phyloP scores from a whole-genome alignment of 2,329 filamentous ascomycete genomes.

The Ophiocordyceps camponoti-leonardi region DNA sequence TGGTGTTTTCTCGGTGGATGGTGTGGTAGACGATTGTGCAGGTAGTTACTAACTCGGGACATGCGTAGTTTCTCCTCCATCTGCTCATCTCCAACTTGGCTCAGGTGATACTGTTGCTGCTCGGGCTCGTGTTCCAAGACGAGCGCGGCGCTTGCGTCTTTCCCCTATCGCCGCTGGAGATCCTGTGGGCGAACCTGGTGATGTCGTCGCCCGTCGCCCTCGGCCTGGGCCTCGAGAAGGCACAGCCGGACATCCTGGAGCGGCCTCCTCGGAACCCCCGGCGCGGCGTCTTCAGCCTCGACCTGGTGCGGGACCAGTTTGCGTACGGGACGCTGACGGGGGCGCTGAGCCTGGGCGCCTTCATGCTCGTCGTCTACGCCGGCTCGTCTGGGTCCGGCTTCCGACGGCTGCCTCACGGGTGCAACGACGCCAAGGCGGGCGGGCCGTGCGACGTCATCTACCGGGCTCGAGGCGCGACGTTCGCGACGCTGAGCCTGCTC shows the following conservation, averaged over 20 bases:
- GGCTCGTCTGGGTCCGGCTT: conserved; percentile 22
- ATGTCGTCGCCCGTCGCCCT: conserved; percentile 57
- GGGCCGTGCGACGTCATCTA: conserved; percentile 37
- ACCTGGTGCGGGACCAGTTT: conserved; percentile 50
- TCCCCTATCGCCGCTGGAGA: conserved; percentile 54
- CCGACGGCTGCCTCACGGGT: conserved; percentile 32
- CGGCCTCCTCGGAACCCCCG: conserved; percentile 46
- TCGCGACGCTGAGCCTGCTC: conserved; percentile 51
- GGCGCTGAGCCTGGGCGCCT: conserved; percentile 40
- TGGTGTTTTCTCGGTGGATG: no score
- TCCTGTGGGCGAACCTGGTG: conserved; percentile 62
- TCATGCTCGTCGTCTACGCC: conserved; percentile 41
- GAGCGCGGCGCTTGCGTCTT: conserved; percentile 41
- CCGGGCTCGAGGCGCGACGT: conserved; percentile 50
- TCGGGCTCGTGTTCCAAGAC: conserved; percentile 55
- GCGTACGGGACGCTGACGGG: conserved; percentile 49
- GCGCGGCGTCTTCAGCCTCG: conserved; percentile 43
- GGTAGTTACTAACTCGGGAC: no score
- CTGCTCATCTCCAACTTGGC: conserved; percentile 54
- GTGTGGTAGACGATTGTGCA: no score
- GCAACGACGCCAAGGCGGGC: conserved; percentile 35
- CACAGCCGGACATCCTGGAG: conserved; percentile 47
- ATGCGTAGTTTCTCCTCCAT: conserved; percentile 39
- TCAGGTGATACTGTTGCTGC: conserved; percentile 50
- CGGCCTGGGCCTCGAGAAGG: conserved; percentile 53